phyloP scores from a whole-genome alignment of 345 rosid genomes.

The Euphorbia peplus region DNA sequence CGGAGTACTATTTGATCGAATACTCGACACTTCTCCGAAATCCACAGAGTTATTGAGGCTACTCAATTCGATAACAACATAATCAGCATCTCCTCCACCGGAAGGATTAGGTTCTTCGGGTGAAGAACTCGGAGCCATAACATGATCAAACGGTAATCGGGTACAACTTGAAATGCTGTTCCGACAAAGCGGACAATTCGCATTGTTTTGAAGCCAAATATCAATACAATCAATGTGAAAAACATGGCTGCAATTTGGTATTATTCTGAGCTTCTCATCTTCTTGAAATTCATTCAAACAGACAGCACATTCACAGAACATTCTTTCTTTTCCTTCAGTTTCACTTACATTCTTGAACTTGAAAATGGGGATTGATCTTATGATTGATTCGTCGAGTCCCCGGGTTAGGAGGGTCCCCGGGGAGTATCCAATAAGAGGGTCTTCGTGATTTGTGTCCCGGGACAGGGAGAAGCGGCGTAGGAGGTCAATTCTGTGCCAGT shows the following conservation, averaged over 20 bases:
- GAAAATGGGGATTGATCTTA: constrained; percentile 74
- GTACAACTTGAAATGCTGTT: constrained; percentile 68
- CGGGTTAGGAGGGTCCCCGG: constrained; percentile 46
- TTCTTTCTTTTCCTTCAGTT: too few relatives aligned
- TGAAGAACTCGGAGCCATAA: constrained; percentile 46
- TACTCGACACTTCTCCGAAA: constrained; percentile 27
- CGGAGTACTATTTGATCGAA: constrained; percentile 31
- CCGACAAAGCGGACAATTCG: constrained; percentile 87
- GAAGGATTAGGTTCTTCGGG: constrained; percentile 42
- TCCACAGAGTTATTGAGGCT: constrained; percentile 20
- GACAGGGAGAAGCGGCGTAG: constrained; percentile 58
- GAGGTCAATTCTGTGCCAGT: constrained; percentile 69
- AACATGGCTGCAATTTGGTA: constrained; percentile 76
- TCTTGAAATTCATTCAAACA: constrained; percentile 83
- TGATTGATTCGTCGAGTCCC: constrained; percentile 76
- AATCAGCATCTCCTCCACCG: constrained; percentile 49
- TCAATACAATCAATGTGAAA: constrained; percentile 94
- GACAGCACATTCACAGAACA: constrained; percentile 61
- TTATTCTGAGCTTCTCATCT: constrained; percentile 62
- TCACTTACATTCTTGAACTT: constrained; percentile 59
- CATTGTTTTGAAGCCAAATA: constrained; percentile 86
- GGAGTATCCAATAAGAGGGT: constrained; percentile 45
- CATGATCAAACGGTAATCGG: constrained; percentile 27
- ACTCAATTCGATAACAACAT: constrained; percentile 69
- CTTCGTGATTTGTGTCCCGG: constrained; percentile 39